Base-by-base conservation (phyloP, 768 basidiomycete species). In the Hydnomerulius pinastri region DNA sequence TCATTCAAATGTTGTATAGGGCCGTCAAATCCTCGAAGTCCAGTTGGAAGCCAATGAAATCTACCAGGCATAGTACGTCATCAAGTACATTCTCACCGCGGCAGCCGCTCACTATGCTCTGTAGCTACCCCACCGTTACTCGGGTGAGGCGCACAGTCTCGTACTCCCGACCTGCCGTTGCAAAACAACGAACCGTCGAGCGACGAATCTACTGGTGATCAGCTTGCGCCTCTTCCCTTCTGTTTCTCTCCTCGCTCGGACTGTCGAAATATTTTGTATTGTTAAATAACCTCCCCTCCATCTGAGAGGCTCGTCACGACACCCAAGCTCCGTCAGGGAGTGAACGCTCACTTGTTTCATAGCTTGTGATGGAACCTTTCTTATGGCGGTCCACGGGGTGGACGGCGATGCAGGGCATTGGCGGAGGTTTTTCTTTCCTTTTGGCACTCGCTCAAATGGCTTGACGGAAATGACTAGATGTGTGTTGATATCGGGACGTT, bases 1-100 rank as follows among this genome's bases (percentile, higher is more conserved):
- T 24, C 39, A 43, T 46, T 48, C 27, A 51, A 55, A 17, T 29
- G 39, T 35, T 35, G 20, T 44, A 6, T 55, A 92, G 90, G 90
- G 90, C 46, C 85, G 89, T 49, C 87, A 89, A 72, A 78, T 92
- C 57, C 72, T 93, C 54, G 87, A 91, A 63, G 86, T 93, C 25
- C 90, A 88, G 63, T 80, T 93, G 50, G 88, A 91, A 50, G 71
- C 77, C 13, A 74, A 76, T 24, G 82, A 87, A 48, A 62, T 89
- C 48, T 87, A 85, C 78, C 72, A 85, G 48, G 83, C 86, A 37
- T 87, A 82, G 84, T 85, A 55, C 51, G 68, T 62, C 25, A 37
- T 4, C n/a, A 18, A 28, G 0, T 13, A 15, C 15, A 7, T 45
- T 51, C 3, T 3, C 46, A n/a, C 9, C 17, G 28, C 47, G 25